Base-by-base conservation (phyloP, 495 filamentous ascomycete species). In the Aspergillus panamensis region DNA sequence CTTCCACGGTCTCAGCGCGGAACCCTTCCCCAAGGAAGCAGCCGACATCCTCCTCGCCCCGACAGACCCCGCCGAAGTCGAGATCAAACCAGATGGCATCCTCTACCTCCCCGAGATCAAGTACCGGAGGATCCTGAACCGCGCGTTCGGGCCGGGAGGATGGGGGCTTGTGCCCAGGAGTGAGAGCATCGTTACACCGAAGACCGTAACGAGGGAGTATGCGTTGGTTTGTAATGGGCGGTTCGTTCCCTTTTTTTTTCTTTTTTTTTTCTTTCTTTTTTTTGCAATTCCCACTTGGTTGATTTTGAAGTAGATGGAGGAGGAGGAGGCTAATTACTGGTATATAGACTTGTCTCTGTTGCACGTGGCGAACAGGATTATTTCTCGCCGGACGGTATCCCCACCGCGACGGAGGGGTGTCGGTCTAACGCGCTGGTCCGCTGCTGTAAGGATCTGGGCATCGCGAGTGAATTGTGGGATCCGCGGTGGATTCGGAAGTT, bases 71-170 rank as follows among this genome's bases (percentile, higher is more conserved):
- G 81, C 88, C 16, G 93, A 97, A 71, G 84, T 98, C 45, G 94
- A 98, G 79, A 85, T 97, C 66, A 98, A 98, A 77, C 88, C 90
- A 25, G 94, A 98, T 73, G 94, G 94, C 30, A 95, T 98, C 63
- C 77, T 97, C 48, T 98, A 97, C 69, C 80, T 98, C 53, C 94
- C 94, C 13, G 94, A 98, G 82, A 98, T 98, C 77, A 98, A 98
- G 73, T 98, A 98, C 73, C 80, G 94, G 20, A 80, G 94, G 39
- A 96, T 97, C 56, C 73, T 98, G 62, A 97, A 97, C 67, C 68
- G 75, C 39, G 92, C 94, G 0, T 98, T 98, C 73, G 94, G 94
- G 0, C 94, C 94, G 2, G 95, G 95, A 3, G 94, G 87, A 2
- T 98, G 94, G 94, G 95, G 94, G 2, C 72, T 98, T 37, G 94